Percentiles rank a stretch among this genome's conserved stretches.
Conservation (phyloP, 768 basidiomycete species). For the Tulasnella sp. region DNA sequence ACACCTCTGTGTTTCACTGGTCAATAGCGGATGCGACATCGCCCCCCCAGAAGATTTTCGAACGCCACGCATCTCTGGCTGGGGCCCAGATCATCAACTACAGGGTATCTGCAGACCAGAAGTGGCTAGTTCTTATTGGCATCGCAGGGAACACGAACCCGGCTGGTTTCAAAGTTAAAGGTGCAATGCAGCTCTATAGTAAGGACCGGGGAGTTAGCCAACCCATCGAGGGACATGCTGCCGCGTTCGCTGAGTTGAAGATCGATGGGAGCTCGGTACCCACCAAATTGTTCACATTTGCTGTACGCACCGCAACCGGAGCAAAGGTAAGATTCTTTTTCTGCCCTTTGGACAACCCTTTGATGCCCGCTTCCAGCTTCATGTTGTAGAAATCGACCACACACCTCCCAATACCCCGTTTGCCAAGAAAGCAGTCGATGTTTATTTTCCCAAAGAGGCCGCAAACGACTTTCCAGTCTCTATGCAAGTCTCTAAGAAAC, state of each 20-base stretch:
- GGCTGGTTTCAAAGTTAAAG: constrained; percentile 96
- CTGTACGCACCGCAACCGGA: constrained; percentile 90
- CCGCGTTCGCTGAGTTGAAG: constrained; percentile 86
- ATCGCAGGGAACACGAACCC: constrained; percentile 92
- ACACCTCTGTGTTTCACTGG: constrained; percentile 89
- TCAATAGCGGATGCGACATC: constrained; percentile 60
- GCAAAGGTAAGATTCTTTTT: constrained; percentile 59
- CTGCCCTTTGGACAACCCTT: too few relatives aligned
- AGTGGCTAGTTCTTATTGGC: constrained; percentile 94
- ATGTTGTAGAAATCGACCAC: constrained; percentile 97
- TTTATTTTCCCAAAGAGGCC: constrained; percentile 98
- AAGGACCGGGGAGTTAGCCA: constrained; percentile 87
- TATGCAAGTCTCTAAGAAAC: constrained; percentile 96
- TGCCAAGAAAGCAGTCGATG: constrained; percentile 94
- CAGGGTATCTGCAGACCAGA: constrained; percentile 80
- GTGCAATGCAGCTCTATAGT: constrained; percentile 94
- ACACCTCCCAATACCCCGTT: constrained; percentile 84
- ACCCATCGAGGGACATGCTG: constrained; percentile 97
- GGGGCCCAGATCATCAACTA: constrained; percentile 99
- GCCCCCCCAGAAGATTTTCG: constrained; percentile 84
- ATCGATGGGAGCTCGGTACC: constrained; percentile 73
- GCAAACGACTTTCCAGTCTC: constrained; percentile 98
- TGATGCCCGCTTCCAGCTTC: constrained; percentile 45
- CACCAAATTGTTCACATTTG: constrained; percentile 89
- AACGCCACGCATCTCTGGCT: constrained; percentile 86